Conservation (phyloP, 768 basidiomycete species). For the Leccinum obscurum region DNA sequence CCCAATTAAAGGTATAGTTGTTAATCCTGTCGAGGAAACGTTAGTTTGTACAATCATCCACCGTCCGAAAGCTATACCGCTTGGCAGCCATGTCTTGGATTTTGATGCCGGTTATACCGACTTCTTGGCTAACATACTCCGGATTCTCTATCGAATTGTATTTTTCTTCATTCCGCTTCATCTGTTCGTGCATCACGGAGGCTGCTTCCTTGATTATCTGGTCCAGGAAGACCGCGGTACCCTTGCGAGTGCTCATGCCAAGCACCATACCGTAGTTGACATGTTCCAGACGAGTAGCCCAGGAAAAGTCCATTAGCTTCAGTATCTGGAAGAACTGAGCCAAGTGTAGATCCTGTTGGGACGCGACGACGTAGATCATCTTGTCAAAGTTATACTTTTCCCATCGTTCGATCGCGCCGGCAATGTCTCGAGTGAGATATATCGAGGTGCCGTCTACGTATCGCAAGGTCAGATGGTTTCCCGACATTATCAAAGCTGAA, state of each 20-base stretch:
- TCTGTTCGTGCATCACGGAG: constrained; percentile 93
- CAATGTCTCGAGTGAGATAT: constrained; percentile 94
- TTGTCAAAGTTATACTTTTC: constrained; percentile 88
- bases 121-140: constrained; percentile 70
- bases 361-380: constrained; percentile 93
- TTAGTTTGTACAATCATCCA: neutral
- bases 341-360: constrained; percentile 85
- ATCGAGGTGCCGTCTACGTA: constrained; percentile 85
- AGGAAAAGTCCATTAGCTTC: constrained; percentile 84
- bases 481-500: too few species aligned
- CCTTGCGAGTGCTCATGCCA: constrained; percentile 94
- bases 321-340: constrained; percentile 94
- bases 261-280: constrained; percentile 90
- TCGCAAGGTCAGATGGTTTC: neutral
- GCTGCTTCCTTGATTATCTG: constrained; percentile 89
- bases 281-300: constrained; percentile 82
- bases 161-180: constrained; percentile 93
- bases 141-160: constrained; percentile 89
- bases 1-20: constrained; percentile 95
- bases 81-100: constrained; percentile 98
- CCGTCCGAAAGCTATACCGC: constrained; percentile 49
- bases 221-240: constrained; percentile 93
- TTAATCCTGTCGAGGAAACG: constrained; percentile 61
- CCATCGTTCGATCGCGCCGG: constrained; percentile 88
- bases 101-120: constrained; percentile 95